Evolutionary conservation across 2,329 filamentous ascomycete species (phyloP), one percentile per base, ranked within the genome.

Genomic region (Ophiocordyceps unilateralis): DNA sequence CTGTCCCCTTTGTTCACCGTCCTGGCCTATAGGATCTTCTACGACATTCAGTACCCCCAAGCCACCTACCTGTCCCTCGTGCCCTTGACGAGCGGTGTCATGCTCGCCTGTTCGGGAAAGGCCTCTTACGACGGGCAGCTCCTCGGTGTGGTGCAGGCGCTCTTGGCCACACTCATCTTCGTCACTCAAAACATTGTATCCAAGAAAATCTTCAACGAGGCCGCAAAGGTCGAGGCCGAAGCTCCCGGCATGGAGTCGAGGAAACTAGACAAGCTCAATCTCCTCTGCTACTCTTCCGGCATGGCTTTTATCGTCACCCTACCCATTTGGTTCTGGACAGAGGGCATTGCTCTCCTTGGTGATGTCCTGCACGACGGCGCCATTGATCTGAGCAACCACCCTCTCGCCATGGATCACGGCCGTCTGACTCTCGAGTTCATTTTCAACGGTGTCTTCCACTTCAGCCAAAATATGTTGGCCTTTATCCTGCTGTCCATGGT

Each of bases 101-200:
- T 94, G 74, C 73, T 98, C 50, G 91, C 91, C 10, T 98, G 91
- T 61, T 95, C 89, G 1, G 84, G 88, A 12, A 86, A 87, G 55
- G 65, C 68, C 37, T 62, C 62, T 6, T 88, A 93, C 52, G 81
- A 78, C 20, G 89, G 84, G 24, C 88, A 98, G 56, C 74, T 95
- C 48, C 72, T 91, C 42, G 91, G 91, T n/a, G 82, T 98, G 17
- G 54, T 89, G 11, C 89, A 88, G 54, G 88, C 91, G 4, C 80
- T 98, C 32, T 67, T 85, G 28, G 88, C 86, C n/a, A 86, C 91
- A 8, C 68, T 96, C 44, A 82, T 96, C 49, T 98, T 98, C 56
- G 91, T 98, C 30, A 91, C 87, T 0, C 91, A 98, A 58, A 98
- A 98, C 57, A 98, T 98, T 45, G 93, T 95, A 50, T 96, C 89